A percentile compares a stretch with the other conserved stretches of the same genome.
Evolutionary conservation across 2,329 filamentous ascomycete genomes (phyloP).

Genomic region (Fusarium luffae): DNA sequence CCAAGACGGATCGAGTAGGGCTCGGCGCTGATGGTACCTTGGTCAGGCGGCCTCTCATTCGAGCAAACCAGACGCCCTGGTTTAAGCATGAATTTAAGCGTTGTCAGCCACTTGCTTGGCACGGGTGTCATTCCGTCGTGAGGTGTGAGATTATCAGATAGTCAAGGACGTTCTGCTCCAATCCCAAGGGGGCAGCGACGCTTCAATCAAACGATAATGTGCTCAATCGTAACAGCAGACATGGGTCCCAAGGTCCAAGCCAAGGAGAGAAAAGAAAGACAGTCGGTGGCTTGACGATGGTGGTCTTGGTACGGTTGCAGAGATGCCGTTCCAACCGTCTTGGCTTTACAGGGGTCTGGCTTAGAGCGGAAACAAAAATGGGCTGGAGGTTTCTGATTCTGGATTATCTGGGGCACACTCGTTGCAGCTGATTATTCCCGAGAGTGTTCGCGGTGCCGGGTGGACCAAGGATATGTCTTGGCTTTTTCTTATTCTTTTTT

Average conservation of each 20-base stretch:
- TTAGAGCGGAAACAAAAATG: slow-evolving; percentile 25
- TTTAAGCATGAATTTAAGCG: slow-evolving; percentile 65
- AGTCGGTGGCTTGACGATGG: slow-evolving; percentile 43
- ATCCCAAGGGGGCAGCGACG: slow-evolving; percentile 23
- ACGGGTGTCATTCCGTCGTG: slow-evolving; percentile 41
- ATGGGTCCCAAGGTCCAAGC: not conserved
- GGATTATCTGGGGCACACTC: slow-evolving; percentile 41
- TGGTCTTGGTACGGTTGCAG: slow-evolving; percentile 47
- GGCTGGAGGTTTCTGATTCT: slow-evolving; percentile 28
- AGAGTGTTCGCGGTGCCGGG: slow-evolving; percentile 44
- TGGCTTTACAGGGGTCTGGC: slow-evolving; percentile 45
- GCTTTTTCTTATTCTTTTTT: not conserved
- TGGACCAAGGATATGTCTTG: slow-evolving; percentile 36
- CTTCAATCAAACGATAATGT: slow-evolving; percentile 11
- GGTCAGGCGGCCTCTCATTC: slow-evolving; percentile 40
- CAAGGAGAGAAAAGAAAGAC: slow-evolving; percentile 21
- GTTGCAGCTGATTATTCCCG: slow-evolving; percentile 44
- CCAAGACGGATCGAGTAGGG: slow-evolving; percentile 35
- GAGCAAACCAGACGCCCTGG: slow-evolving; percentile 43
- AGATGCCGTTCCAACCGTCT: slow-evolving; percentile 56
- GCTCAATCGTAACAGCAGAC: not conserved
- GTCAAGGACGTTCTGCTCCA: slow-evolving; percentile 14
- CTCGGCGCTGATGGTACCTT: slow-evolving; percentile 31
- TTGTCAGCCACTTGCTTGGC: slow-evolving; percentile 60
- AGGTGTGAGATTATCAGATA: slow-evolving; percentile 34